Base-by-base conservation (phyloP, 352 stramenopile genomes). In the Globisporangium mamillatum region DNA sequence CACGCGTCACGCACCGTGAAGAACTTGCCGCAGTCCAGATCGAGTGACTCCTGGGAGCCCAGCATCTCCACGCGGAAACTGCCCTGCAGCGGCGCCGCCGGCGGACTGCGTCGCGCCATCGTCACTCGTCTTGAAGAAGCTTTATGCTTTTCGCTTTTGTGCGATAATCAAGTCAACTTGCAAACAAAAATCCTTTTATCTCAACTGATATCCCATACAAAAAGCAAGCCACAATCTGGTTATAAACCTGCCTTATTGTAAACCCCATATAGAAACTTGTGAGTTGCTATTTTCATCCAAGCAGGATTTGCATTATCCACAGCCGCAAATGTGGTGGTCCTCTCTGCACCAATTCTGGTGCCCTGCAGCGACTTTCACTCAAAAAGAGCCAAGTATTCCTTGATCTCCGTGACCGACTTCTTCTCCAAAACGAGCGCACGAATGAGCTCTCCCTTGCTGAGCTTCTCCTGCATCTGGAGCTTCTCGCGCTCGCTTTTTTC, bases 1-100 rank as follows among this genome's bases (percentile, higher is more conserved):
- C 12, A 46, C 38, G 12, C 14, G 36, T 16, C 36, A 46, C 18
- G 10, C 60, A 93, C 87, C 78, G 87, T 95, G 73, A 91, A 95
- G 66, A 93, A 95, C 68, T 93, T 95, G 75, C 84, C 76, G 70
- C 88, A 91, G 59, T 95, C 88, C 25, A 93, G 70, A 67, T 95
- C 88, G 60, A 95, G 74, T 24, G 85, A 92, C 75, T 95, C 88
- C 65, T 95, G 84, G 46, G 74, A 93, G 36, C 84, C 84, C 57
- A 92, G 75, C 57, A 93, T 88, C 27, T 66, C 60, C 10, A 66
- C 60, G 46, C 60, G 60, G 46, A 66, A 66, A 14, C 60, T 66
- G 18, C 60, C 60, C 29, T 66, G 60, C 46, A 66, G 60, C 29
- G 60, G 60, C 44, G 60, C 25, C 44, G 60, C 25, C n/a, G 44